Percentiles rank a stretch among this genome's conserved stretches.
Evolutionary conservation across 2,329 filamentous ascomycete species (phyloP).

Genomic region (Claviceps africana): DNA sequence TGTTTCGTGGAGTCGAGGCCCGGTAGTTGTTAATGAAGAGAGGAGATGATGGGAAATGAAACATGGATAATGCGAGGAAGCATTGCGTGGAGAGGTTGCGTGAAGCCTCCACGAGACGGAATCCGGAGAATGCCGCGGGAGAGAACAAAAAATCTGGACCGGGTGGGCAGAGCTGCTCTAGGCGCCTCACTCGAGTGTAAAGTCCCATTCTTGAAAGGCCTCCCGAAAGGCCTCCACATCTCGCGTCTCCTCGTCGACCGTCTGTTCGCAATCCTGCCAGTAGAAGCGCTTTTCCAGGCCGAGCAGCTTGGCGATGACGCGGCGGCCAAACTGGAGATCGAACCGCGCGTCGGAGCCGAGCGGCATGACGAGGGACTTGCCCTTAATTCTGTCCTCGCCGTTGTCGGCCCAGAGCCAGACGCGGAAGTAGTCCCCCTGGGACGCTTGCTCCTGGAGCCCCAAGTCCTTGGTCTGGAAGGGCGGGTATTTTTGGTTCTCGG

Average conservation of each 20-base stretch:
- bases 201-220: slow-evolving; percentile 78
- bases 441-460: slow-evolving; percentile 34
- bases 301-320: slow-evolving; percentile 78
- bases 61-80: too few species aligned
- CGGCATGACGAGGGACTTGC: slow-evolving; percentile 56
- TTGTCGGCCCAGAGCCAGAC: slow-evolving; percentile 63
- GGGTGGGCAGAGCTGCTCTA: too few species aligned
- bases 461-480: slow-evolving; percentile 34
- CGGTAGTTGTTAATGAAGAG: too few species aligned
- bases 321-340: slow-evolving; percentile 78
- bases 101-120: too few species aligned
- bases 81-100: too few species aligned
- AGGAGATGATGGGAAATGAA: too few species aligned
- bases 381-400: slow-evolving; percentile 39
- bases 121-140: too few species aligned
- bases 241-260: slow-evolving; percentile 58
- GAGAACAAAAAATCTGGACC: too few species aligned
- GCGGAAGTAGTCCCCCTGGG: slow-evolving; percentile 56
- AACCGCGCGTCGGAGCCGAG: slow-evolving; percentile 62
- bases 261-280: slow-evolving; percentile 77
- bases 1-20: too few species aligned
- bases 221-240: slow-evolving; percentile 70
- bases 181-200: slow-evolving; percentile 41
- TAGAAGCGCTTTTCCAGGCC: slow-evolving; percentile 62
- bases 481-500: slow-evolving; percentile 55